Percentiles rank a stretch among this genome's conserved stretches.
These are phyloP conservation scores for Benincasa hispida DNA, from an alignment of 306 rosid genomes.

Conservation along the genomic window DNA sequence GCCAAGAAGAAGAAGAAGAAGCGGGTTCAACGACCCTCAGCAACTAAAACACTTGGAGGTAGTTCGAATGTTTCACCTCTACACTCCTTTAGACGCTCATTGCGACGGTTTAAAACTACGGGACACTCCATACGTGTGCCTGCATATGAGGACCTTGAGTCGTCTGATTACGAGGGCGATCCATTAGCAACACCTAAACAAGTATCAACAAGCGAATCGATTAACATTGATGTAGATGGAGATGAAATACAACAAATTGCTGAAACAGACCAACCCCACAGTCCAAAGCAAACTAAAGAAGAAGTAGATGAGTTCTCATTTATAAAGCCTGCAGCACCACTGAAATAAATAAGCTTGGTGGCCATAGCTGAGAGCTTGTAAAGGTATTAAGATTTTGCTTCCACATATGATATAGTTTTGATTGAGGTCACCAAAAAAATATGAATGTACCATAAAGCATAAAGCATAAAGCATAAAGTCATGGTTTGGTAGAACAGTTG, in stretches of 20 bases:
- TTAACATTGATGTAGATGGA: slow-evolving; percentile 2
- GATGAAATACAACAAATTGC: slow-evolving; percentile 7
- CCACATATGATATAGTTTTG: not conserved
- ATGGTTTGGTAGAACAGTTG: not conserved
- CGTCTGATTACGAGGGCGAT: slow-evolving; percentile 22
- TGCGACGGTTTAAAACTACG: slow-evolving; percentile 65
- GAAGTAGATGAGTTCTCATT: slow-evolving; percentile 33
- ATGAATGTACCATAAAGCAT: not conserved
- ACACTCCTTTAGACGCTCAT: slow-evolving; percentile 28
- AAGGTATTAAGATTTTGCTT: not conserved
- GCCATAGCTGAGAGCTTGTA: not conserved
- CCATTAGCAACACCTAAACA: not conserved
- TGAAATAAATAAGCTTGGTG: not conserved
- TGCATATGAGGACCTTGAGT: slow-evolving; percentile 20
- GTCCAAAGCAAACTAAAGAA: slow-evolving; percentile 3
- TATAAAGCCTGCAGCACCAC: slow-evolving; percentile 13
- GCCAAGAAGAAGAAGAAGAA: slow-evolving; percentile 51
- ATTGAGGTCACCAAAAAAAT: not conserved
- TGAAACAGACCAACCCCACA: not conserved
- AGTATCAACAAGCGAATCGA: not conserved
- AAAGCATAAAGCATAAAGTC: not conserved
- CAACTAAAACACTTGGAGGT: slow-evolving; percentile 16
- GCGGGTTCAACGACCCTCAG: slow-evolving; percentile 22
- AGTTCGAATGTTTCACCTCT: slow-evolving; percentile 26
- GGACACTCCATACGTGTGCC: slow-evolving; percentile 45